phyloP scores from a whole-genome alignment of 139 green algal genomes.

The Mychonastes homosphaera region DNA sequence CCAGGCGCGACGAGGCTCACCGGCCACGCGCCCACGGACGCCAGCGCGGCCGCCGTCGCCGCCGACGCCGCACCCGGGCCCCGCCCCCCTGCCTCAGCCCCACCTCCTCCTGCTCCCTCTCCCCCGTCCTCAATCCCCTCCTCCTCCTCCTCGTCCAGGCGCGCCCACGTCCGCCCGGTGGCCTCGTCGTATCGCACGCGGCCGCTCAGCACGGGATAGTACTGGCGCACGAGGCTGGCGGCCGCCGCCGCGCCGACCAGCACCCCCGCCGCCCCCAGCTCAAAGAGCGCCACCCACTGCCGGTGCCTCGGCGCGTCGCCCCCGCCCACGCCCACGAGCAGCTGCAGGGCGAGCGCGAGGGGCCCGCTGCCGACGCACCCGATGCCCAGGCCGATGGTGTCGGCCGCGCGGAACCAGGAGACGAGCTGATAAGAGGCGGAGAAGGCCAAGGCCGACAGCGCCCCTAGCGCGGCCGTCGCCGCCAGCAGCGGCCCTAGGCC shows the following conservation, averaged over 20 bases:
- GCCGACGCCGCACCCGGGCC: too few relatives aligned
- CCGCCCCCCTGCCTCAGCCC: too few relatives aligned
- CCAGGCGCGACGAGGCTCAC: too few relatives aligned
- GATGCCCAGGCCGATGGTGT: constrained; percentile 64
- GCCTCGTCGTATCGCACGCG: constrained; percentile 11
- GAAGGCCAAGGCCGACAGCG: constrained; percentile 55
- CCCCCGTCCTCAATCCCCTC: too few relatives aligned
- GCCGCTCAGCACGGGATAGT: constrained; percentile 14
- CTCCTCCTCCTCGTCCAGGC: too few relatives aligned
- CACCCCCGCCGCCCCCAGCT: constrained; percentile 25
- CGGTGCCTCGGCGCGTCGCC: constrained; percentile 8
- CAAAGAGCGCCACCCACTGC: constrained; percentile 52
- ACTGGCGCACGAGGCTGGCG: constrained; percentile 20
- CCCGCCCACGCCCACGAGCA: constrained; percentile 9
- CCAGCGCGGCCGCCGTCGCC: too few relatives aligned
- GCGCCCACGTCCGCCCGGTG: too few relatives aligned
- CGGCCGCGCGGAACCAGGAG: constrained; percentile 41
- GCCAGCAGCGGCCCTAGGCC: constrained; percentile 34
- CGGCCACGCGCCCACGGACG: too few relatives aligned
- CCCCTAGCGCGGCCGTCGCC: constrained; percentile 39
- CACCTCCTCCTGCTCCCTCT: too few relatives aligned
- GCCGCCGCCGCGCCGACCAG: constrained; percentile 7
- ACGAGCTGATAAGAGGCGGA: constrained; percentile 68
- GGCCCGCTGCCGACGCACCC: constrained; percentile 37
- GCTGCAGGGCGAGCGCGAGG: constrained; percentile 53